Evolutionary conservation across 1,139 yeast genomes (phyloP), one percentile per base, ranked within the genome.

Genomic region (Debaryomyces psychrophilus): DNA sequence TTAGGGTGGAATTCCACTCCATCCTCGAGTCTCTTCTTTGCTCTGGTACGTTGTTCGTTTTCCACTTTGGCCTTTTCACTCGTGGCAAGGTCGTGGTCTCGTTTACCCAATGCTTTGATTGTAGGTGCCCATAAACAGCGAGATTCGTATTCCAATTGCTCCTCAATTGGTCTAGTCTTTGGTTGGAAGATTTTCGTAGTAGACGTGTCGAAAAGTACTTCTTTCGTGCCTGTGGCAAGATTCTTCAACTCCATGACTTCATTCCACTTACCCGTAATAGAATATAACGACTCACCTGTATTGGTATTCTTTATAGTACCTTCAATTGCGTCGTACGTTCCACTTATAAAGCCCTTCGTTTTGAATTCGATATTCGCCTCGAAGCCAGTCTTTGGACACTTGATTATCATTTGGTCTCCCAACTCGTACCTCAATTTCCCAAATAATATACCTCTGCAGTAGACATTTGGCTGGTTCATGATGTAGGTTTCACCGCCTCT

Each of bases 251-350:
- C 80, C 81, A 93, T 85, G 2, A 84, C 73, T 49, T 85, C 97
- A 66, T 90, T 90, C 99, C 99, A 93, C 66, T 93, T 93, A 14
- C 99, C 99, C 5, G 85, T 59, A 31, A 93, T 76, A 52, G 82
- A 85, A 61, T 73, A 90, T 37, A 86, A 67, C 1, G 71, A 71
- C 55, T 87, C 82, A 8, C 81, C 81, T 1, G 80, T 70, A 4
- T 73, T 69, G 5, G 73, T 56, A 44, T 81, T 76, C 59, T 78
- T 83, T 41, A 93, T 75, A 2, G 66, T 67, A 44, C 98, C 99
- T 54, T 83, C 86, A 53, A 93, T 87, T 5, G 90, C 90, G 65
- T 93, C 95, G 64, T 93, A 93, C 1, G 95, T 81, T 18, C 99
- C 99, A 17, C 92, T 79, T 37, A 95, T 87, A 62, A 90, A 89